phyloP scores from a whole-genome alignment of 192 early-diverging fungal genomes.

The Gonapodya sp. region DNA sequence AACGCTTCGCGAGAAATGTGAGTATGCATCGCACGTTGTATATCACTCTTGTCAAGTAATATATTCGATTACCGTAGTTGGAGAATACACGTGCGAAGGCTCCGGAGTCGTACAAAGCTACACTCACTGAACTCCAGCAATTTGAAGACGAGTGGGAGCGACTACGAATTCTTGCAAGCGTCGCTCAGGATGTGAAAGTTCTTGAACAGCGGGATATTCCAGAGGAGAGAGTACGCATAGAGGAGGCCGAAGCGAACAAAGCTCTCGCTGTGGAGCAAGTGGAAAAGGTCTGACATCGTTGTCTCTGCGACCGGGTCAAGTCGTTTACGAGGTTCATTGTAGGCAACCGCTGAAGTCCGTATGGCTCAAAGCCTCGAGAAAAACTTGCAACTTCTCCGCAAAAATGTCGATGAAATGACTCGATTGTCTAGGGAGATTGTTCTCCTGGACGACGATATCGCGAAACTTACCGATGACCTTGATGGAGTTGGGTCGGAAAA shows the following conservation, averaged over 20 bases:
- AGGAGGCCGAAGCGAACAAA: not conserved
- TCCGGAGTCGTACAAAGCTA: constrained; percentile 13
- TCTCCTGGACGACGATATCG: constrained; percentile 33
- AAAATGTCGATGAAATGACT: constrained; percentile 26
- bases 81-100: constrained; percentile 23
- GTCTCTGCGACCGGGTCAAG: not conserved
- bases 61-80: constrained; percentile 17
- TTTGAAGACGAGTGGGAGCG: constrained; percentile 10
- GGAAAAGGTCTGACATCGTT: not conserved
- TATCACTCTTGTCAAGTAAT: not conserved
- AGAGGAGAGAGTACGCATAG: not conserved
- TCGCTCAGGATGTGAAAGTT: not conserved
- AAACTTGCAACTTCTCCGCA: constrained; percentile 17
- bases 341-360: constrained; percentile 21
- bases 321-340: not conserved
- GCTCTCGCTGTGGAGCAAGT: not conserved
- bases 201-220: not conserved
- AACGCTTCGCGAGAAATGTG: constrained; percentile 27
- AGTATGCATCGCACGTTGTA: not conserved
- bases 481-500: constrained; percentile 45
- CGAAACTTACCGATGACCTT: constrained; percentile 33
- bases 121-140: not conserved
- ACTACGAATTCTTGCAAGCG: not conserved
- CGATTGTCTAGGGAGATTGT: constrained; percentile 28
- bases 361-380: constrained; percentile 19